These are phyloP conservation scores for Phlebiopsis gigantea DNA, from an alignment of 768 basidiomycete species.

Conservation along the genomic window DNA sequence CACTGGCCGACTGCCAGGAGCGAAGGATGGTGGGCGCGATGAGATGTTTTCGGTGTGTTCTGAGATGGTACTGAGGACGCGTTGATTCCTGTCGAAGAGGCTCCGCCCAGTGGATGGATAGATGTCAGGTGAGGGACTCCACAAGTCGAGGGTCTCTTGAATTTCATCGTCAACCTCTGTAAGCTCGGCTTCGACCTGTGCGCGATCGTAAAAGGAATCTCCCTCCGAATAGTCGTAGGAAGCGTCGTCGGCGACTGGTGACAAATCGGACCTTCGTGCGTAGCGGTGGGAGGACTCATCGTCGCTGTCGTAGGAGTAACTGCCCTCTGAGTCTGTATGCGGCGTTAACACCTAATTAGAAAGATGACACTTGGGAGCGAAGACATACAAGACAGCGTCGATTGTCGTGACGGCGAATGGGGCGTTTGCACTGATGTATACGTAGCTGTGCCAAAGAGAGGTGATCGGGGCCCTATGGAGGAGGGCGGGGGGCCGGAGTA, in stretches of 20 bases:
- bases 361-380: background rate
- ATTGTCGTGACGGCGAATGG: conserved; percentile 56
- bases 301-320: conserved; percentile 42
- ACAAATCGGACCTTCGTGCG: conserved; percentile 51
- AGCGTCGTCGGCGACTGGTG: conserved; percentile 49
- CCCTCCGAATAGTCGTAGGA: conserved; percentile 59
- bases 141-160: conserved; percentile 55
- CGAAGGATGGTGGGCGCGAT: conserved; percentile 50
- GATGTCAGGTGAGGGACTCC: conserved; percentile 33
- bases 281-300: conserved; percentile 40
- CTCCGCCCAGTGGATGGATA: conserved; percentile 28
- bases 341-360: background rate
- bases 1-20: conserved; percentile 25
- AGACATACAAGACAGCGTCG: conserved; percentile 35
- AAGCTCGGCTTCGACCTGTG: conserved; percentile 64
- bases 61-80: conserved; percentile 66
- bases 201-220: conserved; percentile 39
- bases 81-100: conserved; percentile 36
- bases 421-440: conserved; percentile 50
- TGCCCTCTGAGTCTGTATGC: conserved; percentile 33
- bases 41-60: conserved; percentile 68
- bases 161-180: conserved; percentile 64
- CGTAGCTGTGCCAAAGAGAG: conserved; percentile 54
- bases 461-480: conserved; percentile 44
- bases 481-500: conserved; percentile 28